A percentile compares a stretch with the other conserved stretches of the same genome.
phyloP scores from a whole-genome alignment of 306 rosid species.

The Senna tora region DNA sequence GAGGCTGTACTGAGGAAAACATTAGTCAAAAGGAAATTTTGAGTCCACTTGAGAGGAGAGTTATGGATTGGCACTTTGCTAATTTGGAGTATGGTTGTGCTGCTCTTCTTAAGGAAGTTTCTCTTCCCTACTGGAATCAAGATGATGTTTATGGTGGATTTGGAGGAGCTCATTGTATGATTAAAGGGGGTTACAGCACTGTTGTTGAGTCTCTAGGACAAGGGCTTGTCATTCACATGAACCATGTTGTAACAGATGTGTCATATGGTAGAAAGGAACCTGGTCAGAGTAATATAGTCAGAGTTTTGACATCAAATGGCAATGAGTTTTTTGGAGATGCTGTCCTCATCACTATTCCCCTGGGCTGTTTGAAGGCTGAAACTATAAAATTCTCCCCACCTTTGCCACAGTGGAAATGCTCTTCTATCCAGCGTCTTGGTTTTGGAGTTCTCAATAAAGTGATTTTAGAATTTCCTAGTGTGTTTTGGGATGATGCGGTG shows the following conservation, averaged over 20 bases:
- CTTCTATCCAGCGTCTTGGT: constrained; percentile 90
- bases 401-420: constrained; percentile 88
- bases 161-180: constrained; percentile 99
- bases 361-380: constrained; percentile 96
- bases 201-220: constrained; percentile 93
- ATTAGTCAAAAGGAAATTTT: constrained; percentile 55
- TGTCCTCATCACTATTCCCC: constrained; percentile 88
- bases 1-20: constrained; percentile 36
- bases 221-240: constrained; percentile 72
- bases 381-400: constrained; percentile 86
- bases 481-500: constrained; percentile 97
- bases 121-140: constrained; percentile 99
- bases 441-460: constrained; percentile 97
- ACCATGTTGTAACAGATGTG: constrained; percentile 81
- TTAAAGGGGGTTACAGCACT: constrained; percentile 93
- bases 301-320: constrained; percentile 80
- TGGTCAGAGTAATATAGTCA: constrained; percentile 60
- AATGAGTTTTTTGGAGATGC: constrained; percentile 80
- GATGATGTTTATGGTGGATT: constrained; percentile 99
- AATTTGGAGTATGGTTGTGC: constrained; percentile 99
- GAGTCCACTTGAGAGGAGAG: constrained; percentile 95
- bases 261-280: constrained; percentile 61
- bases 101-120: constrained; percentile 84
- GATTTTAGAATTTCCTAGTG: constrained; percentile 83
- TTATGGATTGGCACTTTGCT: constrained; percentile 99